phyloP scores from a whole-genome alignment of 257 asterid species.

The Cynanchum wilfordii region DNA sequence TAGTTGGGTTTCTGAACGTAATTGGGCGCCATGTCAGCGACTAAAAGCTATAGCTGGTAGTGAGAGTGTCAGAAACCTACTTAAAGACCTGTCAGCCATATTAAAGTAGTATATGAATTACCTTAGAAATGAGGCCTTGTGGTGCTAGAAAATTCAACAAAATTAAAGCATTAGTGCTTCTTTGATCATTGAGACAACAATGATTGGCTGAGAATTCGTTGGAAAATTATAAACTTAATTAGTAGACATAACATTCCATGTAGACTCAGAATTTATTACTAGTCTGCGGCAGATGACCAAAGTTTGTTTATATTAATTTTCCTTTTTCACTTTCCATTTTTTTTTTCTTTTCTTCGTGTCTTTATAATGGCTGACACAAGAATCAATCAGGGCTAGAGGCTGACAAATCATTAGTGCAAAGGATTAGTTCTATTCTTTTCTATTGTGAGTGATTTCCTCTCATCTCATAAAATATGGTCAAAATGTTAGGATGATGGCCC shows the following conservation, averaged over 20 bases:
- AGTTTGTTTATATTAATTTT: neutral
- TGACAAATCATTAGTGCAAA: neutral
- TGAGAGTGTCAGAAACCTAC: too few relatives aligned
- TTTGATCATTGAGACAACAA: neutral
- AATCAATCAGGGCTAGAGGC: neutral
- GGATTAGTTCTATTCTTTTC: too few relatives aligned
- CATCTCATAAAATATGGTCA: neutral
- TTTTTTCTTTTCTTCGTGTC: neutral
- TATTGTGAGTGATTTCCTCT: neutral
- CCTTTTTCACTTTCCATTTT: neutral
- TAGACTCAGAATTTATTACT: neutral
- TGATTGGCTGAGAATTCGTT: neutral
- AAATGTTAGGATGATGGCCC: neutral
- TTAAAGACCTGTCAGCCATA: too few relatives aligned
- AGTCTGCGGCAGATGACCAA: neutral
- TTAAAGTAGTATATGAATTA: neutral
- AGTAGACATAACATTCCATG: neutral
- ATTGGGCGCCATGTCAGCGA: too few relatives aligned
- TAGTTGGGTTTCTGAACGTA: too few relatives aligned
- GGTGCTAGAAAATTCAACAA: neutral
- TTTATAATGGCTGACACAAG: neutral
- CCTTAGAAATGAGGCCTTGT: neutral
- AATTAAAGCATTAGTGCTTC: neutral
- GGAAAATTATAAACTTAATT: neutral
- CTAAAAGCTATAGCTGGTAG: too few relatives aligned